Evolutionary conservation across 495 filamentous ascomycete species (phyloP), one percentile per base, ranked within the genome.

Genomic region (Aspergillus egyptiacus): DNA sequence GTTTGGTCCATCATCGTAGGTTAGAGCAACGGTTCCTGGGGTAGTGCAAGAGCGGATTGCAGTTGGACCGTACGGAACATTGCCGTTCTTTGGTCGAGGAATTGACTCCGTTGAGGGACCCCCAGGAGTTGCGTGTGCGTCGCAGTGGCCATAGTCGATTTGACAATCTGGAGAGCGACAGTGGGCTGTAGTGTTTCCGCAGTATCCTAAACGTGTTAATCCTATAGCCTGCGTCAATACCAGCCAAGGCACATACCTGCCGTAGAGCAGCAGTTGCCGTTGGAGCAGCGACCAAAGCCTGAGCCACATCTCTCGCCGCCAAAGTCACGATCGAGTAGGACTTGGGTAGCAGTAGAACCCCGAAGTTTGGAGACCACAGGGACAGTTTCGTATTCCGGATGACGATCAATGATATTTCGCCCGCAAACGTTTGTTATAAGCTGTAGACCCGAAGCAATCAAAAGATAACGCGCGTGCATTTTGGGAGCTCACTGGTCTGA

Each of bases 1-100:
- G 18, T 76, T 81, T 1, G 87, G 87, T 8, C 87, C 87, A 59
- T 91, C 87, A 53, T 91, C 87, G 59, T 79, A 91, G 1, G 87
- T 90, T 39, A 91, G 56, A 36, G 87, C 87, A 49, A 91, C 75
- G 15, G 80, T 78, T 18, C 83, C 82, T 1, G 74, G 64, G 11
- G 71, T 70, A 5, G 66, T 68, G 56, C 88, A 94, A 34, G 82
- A 75, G 32, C 84, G 84, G 46, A 93, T 82, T 5, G 77, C 77
- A 2, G 63, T 62, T 13, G 80, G 81, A 11, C 75, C 79, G 59
- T 87, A 89, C 13, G 67, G 69, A 3, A 82, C 71, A 17, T 45
- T 60, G 17, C 85, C 84, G 13, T 81, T 6, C 14, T 80, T 74
- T 30, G 81, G 72, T 11, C 85, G 78, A 35, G 76, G 54, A 55